Evolutionary conservation across 352 stramenopile species (phyloP).

Genomic region (Pseudoperonospora humuli): DNA sequence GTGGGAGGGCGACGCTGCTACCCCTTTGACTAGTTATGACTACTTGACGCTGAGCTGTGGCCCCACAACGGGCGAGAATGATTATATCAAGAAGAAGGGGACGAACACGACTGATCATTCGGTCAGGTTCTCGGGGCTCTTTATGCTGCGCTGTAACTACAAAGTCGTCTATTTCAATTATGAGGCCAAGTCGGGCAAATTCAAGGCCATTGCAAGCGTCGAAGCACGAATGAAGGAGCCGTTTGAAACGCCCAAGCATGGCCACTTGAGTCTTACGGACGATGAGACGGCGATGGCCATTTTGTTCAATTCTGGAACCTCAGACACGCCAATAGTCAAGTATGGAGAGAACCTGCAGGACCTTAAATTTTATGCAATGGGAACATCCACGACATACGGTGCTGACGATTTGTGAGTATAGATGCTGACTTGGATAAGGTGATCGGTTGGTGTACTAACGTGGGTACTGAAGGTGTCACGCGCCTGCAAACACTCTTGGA

Average conservation of each 20-base stretch:
- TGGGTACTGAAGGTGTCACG: constrained; percentile 36
- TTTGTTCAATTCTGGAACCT: constrained; percentile 65
- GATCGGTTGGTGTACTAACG: neutral
- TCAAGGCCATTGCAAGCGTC: constrained; percentile 27
- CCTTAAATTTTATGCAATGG: constrained; percentile 18
- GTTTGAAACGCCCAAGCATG: constrained; percentile 56
- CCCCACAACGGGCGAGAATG: constrained; percentile 30
- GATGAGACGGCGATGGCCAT: constrained; percentile 45
- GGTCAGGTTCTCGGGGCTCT: constrained; percentile 52
- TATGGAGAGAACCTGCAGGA: constrained; percentile 27
- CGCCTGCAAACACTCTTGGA: constrained; percentile 33
- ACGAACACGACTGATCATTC: constrained; percentile 29
- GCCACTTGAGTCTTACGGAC: constrained; percentile 56
- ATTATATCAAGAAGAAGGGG: constrained; percentile 36
- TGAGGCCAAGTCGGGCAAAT: constrained; percentile 8
- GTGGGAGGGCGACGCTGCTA: constrained; percentile 18
- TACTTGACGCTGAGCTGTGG: constrained; percentile 66
- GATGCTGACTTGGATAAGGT: neutral
- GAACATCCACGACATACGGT: constrained; percentile 46
- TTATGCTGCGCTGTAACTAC: constrained; percentile 72
- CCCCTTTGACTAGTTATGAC: constrained; percentile 23
- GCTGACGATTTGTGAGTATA: constrained; percentile 44
- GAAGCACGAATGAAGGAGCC: constrained; percentile 41
- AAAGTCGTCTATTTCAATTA: constrained; percentile 51
- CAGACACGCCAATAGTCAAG: constrained; percentile 30